phyloP scores from a whole-genome alignment of 768 basidiomycete species.

The Auriscalpium microsporum region DNA sequence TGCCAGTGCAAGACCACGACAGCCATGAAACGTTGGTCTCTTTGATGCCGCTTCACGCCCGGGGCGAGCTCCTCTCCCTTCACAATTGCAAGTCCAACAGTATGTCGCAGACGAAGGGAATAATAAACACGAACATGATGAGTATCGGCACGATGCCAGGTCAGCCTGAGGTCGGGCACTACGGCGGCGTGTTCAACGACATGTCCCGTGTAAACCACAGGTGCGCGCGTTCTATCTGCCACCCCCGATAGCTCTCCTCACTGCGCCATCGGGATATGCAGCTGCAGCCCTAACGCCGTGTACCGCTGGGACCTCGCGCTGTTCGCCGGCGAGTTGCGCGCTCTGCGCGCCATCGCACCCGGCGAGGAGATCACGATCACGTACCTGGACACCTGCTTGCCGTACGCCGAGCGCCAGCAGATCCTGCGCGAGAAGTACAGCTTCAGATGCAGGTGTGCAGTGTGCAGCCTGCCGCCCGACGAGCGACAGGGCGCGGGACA shows the following conservation, averaged over 20 bases:
- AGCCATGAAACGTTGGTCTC: too few relatives aligned
- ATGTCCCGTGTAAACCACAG: constrained; percentile 20
- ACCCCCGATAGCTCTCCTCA: too few relatives aligned
- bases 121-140: constrained; percentile 6
- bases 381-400: constrained; percentile 16
- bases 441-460: constrained; percentile 26
- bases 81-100: constrained; percentile 1
- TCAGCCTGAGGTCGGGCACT: too few relatives aligned
- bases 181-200: background rate
- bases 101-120: constrained; percentile 1
- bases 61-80: background rate
- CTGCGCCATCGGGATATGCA: constrained; percentile 15
- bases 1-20: too few relatives aligned
- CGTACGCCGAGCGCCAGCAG: constrained; percentile 19
- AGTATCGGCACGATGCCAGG: constrained; percentile 1
- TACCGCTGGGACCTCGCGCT: constrained; percentile 18
- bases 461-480: constrained; percentile 18
- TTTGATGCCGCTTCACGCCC: too few relatives aligned
- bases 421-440: constrained; percentile 23
- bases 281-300: constrained; percentile 16
- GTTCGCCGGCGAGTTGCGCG: constrained; percentile 24
- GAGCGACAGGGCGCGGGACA: constrained; percentile 10
- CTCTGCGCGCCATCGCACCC: constrained; percentile 22
- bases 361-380: constrained; percentile 27
- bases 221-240: background rate